Base-by-base conservation (phyloP, 2,329 filamentous ascomycete genomes). In the Phaeosphaeria sp. region DNA sequence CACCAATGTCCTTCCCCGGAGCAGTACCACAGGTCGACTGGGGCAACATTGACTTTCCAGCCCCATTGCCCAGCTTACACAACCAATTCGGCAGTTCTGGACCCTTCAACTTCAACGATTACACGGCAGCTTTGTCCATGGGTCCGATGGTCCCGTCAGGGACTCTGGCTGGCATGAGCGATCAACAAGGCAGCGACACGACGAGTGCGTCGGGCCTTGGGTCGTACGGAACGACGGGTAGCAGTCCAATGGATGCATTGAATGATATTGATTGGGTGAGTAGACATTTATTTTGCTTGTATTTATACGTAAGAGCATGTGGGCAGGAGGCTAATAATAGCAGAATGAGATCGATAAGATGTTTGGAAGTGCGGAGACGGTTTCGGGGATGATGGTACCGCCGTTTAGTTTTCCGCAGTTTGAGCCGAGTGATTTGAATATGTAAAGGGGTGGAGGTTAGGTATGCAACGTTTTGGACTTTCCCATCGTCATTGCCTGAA, bases 251-350 rank as follows among this genome's bases (percentile, higher is more conserved):
- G 61, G 65, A 69, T 50, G 60, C 57, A 17, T 63, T 71, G 49
- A 71, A 86, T 42, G 85, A 86, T 55, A 86, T 90, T 61, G 87
- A 91, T 64, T 90, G 87, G 88, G 87, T 89, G 76, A 78, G 86
- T 80, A 47, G n/a, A 44, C 1, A 15, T 21, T 7, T 21, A n/a
- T n/a, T n/a, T n/a, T n/a, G n/a, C n/a, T n/a, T n/a, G n/a, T n/a
- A n/a, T n/a, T n/a, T n/a, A n/a, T n/a, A n/a, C n/a, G n/a, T n/a
- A n/a, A n/a, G n/a, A n/a, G n/a, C n/a, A n/a, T n/a, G n/a, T n/a
- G n/a, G n/a, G n/a, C n/a, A n/a, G n/a, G n/a, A n/a, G n/a, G n/a
- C n/a, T n/a, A n/a, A n/a, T n/a, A 30, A 30, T 3, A 17, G n/a
- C 13, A 83, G 81, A 79, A 77, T 51, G 80, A 82, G 66, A 81